These are phyloP conservation scores for Panaeolus cyanescens DNA, from an alignment of 768 basidiomycete species.

Conservation along the genomic window DNA sequence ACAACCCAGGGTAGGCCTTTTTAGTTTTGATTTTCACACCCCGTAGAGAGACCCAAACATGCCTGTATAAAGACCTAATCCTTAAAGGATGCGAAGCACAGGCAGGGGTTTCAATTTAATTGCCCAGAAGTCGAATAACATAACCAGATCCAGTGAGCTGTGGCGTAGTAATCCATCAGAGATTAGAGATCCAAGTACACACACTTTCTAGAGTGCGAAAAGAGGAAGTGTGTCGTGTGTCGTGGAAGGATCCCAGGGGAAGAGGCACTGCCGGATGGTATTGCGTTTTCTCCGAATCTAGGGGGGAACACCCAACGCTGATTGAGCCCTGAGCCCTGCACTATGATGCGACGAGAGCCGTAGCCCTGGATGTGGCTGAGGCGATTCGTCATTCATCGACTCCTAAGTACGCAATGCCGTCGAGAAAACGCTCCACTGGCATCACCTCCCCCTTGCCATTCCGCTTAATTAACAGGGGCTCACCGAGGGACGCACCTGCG, in stretches of 20 bases:
- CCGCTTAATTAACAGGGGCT: background rate
- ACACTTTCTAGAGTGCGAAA: too few species aligned
- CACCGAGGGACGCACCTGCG: too few species aligned
- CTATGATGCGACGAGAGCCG: background rate
- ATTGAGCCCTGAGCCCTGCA: background rate
- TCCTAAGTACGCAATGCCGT: too few species aligned
- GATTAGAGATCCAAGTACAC: background rate
- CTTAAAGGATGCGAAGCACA: background rate
- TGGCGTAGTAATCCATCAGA: background rate
- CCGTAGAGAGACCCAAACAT: too few species aligned
- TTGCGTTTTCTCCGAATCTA: too few species aligned
- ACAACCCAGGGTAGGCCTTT: background rate
- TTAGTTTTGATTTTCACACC: too few species aligned
- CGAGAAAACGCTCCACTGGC: too few species aligned
- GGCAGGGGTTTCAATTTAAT: background rate
- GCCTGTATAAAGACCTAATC: background rate
- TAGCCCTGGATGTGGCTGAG: background rate
- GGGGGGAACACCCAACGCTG: background rate
- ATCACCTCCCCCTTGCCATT: constrained; percentile 1
- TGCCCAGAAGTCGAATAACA: background rate
- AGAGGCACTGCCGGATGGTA: too few species aligned
- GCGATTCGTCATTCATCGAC: background rate
- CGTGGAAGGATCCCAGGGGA: background rate
- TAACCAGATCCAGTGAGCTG: background rate
- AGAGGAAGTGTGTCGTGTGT: too few species aligned